Evolutionary conservation across 371 early-diverging fungal genomes (phyloP).

Genomic region (Mycotypha africana): DNA sequence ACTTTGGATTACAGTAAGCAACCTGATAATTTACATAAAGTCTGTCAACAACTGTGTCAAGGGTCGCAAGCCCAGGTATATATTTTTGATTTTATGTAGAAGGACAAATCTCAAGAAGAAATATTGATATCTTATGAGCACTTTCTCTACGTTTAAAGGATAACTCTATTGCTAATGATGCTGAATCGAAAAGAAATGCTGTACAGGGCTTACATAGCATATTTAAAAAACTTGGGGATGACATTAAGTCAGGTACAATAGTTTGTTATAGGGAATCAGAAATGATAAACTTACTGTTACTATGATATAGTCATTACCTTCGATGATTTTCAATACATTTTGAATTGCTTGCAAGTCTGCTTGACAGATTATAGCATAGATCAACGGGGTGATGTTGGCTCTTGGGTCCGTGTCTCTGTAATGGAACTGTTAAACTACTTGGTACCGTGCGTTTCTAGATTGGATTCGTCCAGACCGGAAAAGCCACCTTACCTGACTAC

Average conservation of each 20-base stretch:
- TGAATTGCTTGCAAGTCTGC: conserved; percentile 46
- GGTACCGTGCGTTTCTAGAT: conserved; percentile 33
- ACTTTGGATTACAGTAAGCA: conserved; percentile 34
- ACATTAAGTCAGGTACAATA: conserved; percentile 39
- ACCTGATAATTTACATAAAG: conserved; percentile 18
- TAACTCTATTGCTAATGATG: conserved; percentile 46
- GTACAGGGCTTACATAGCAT: conserved; percentile 50
- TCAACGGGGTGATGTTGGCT: conserved; percentile 93
- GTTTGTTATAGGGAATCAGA: too few species aligned
- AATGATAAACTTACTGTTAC: too few species aligned
- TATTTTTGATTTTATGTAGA: too few species aligned
- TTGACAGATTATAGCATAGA: conserved; percentile 85
- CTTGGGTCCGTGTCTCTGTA: conserved; percentile 81
- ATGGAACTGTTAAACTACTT: conserved; percentile 56
- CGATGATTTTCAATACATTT: conserved; percentile 34
- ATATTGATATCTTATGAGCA: too few species aligned
- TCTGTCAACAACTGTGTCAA: conserved; percentile 19
- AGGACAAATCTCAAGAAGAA: too few species aligned
- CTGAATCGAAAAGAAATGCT: conserved; percentile 68
- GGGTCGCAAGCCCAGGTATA: conserved; percentile 28
- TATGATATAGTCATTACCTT: too few species aligned
- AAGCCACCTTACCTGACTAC: conserved; percentile 18
- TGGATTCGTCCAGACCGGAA: conserved; percentile 25
- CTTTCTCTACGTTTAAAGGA: conserved; percentile 17
- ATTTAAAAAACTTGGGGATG: conserved; percentile 22